Percentiles rank a stretch among this genome's conserved stretches.
Conservation (phyloP, 257 asterid genomes). For the Solanum ossicruentum region DNA sequence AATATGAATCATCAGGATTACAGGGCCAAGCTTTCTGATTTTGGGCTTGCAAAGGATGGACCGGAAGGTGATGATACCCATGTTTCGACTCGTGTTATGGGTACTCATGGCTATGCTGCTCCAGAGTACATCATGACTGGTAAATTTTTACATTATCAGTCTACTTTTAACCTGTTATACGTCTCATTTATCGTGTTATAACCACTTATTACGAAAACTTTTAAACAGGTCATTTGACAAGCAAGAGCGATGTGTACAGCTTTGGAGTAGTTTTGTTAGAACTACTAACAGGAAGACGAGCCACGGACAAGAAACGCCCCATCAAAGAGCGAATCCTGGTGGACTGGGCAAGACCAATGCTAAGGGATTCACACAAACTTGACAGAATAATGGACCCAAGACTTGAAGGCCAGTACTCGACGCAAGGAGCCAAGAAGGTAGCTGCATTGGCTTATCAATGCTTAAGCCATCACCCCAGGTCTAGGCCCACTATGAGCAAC, state of each 20-base stretch:
- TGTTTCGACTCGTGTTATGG: slow-evolving; percentile 73
- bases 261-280: slow-evolving; percentile 74
- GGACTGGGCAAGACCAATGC: slow-evolving; percentile 65
- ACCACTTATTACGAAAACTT: background rate
- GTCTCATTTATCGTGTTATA: background rate
- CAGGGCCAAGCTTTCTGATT: slow-evolving; percentile 61
- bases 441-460: slow-evolving; percentile 64
- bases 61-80: slow-evolving; percentile 67
- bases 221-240: slow-evolving; percentile 61
- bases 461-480: slow-evolving; percentile 35
- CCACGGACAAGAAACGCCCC: slow-evolving; percentile 42
- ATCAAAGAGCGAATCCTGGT: slow-evolving; percentile 45
- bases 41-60: slow-evolving; percentile 82
- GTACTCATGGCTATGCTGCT: slow-evolving; percentile 87
- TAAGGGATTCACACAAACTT: slow-evolving; percentile 54
- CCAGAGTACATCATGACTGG: slow-evolving; percentile 90
- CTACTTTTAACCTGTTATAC: background rate
- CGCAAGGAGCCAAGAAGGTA: slow-evolving; percentile 50
- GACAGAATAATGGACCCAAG: slow-evolving; percentile 52
- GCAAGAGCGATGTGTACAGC: slow-evolving; percentile 61
- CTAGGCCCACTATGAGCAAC: slow-evolving; percentile 55
- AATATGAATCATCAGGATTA: slow-evolving; percentile 29
- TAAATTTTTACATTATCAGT: background rate
- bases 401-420: slow-evolving; percentile 66
- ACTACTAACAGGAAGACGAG: slow-evolving; percentile 49